A percentile compares a stretch with the other conserved stretches of the same genome.
These are phyloP conservation scores for Sporothrix pallida DNA, from an alignment of 2,329 filamentous ascomycete genomes.

Conservation along the genomic window DNA sequence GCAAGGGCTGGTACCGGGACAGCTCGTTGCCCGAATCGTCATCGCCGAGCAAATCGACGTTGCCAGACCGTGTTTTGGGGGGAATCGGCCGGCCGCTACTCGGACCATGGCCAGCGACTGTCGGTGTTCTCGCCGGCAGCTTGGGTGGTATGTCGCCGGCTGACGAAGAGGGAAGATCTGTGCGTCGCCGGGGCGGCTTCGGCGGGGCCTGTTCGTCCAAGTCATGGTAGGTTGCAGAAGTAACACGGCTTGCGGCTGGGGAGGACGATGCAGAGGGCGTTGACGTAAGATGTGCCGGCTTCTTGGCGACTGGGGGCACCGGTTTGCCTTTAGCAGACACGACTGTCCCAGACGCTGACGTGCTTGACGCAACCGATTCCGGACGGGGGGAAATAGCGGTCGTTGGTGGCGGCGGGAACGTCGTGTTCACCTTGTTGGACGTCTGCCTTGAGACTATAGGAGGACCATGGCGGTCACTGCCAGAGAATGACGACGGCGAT, in stretches of 20 bases:
- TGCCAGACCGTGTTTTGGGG: not conserved
- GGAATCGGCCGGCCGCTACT: conserved; percentile 32
- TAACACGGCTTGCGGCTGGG: conserved; percentile 32
- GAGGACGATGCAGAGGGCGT: conserved; percentile 40
- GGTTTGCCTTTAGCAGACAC: conserved; percentile 45
- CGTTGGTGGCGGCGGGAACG: conserved; percentile 8
- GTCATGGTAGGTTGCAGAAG: conserved; percentile 39
- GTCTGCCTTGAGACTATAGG: conserved; percentile 7
- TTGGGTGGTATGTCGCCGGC: conserved; percentile 35
- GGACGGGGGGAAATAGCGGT: conserved; percentile 36
- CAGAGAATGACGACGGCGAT: conserved; percentile 8
- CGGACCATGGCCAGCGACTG: conserved; percentile 26
- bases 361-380: conserved; percentile 43
- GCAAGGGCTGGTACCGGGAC: conserved; percentile 62
- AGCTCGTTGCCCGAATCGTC: conserved; percentile 53
- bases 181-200: conserved; percentile 30
- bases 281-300: conserved; percentile 61
- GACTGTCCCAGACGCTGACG: conserved; percentile 44
- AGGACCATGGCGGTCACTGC: not conserved
- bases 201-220: conserved; percentile 24
- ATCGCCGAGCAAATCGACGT: conserved; percentile 54
- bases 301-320: conserved; percentile 66
- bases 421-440: not conserved
- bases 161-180: conserved; percentile 10
- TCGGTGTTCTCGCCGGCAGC: conserved; percentile 40